A percentile compares a stretch with the other conserved stretches of the same genome.
Conservation (phyloP, 1,284 basidiomycete species). For the Cutaneotrichosporon spelunceum region DNA sequence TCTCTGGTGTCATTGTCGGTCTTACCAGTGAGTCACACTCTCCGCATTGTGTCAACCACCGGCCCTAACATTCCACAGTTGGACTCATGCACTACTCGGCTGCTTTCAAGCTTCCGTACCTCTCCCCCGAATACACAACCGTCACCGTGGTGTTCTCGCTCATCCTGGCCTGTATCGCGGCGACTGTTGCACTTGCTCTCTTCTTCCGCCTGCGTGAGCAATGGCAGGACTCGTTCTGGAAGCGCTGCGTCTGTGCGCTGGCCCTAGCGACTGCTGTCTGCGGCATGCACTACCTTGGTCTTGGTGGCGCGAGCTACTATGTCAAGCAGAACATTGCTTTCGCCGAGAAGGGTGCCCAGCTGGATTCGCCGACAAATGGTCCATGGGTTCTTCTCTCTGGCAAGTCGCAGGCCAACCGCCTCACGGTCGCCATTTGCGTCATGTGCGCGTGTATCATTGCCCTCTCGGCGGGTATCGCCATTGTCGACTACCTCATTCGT, state of each 20-base stretch:
- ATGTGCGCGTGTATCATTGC: conserved; percentile 55
- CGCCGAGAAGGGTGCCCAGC: not conserved
- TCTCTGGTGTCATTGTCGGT: conserved; percentile 69
- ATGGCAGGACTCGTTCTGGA: conserved; percentile 56
- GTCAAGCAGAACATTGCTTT: conserved; percentile 29
- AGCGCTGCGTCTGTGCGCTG: conserved; percentile 51
- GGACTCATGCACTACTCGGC: conserved; percentile 56
- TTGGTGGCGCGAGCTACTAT: conserved; percentile 53
- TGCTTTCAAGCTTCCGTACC: conserved; percentile 50
- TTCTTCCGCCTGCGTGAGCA: conserved; percentile 55
- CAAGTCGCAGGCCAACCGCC: conserved; percentile 25
- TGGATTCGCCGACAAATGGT: not conserved
- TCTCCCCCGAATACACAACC: conserved; percentile 37
- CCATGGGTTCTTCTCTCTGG: conserved; percentile 10
- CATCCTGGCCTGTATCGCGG: conserved; percentile 53
- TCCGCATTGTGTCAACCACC: not conserved
- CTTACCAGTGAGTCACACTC: conserved; percentile 63
- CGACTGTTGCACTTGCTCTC: conserved; percentile 52
- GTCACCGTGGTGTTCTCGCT: conserved; percentile 54
- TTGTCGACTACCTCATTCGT: conserved; percentile 49
- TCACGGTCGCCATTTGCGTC: conserved; percentile 53
- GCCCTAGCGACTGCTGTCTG: conserved; percentile 54
- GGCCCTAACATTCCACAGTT: conserved; percentile 24
- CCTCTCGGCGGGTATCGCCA: conserved; percentile 50
- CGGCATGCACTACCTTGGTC: conserved; percentile 57